A percentile compares a stretch with the other conserved stretches of the same genome.
Conservation (phyloP, 2,329 filamentous ascomycete species). For the Kalaharituber pfeilii region DNA sequence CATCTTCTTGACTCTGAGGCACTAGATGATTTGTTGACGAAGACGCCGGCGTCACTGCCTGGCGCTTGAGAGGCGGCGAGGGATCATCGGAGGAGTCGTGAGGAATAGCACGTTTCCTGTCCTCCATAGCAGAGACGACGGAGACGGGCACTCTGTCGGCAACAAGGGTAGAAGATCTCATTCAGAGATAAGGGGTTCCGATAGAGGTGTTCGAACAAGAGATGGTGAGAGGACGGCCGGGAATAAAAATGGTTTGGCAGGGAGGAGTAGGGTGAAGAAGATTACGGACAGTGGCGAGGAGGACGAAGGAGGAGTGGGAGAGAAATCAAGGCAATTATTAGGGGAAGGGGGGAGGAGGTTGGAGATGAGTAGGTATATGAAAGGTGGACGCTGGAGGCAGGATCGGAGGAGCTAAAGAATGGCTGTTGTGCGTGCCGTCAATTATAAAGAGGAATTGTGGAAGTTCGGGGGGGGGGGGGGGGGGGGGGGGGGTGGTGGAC, state of each 20-base stretch:
- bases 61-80: slow-evolving; percentile 78
- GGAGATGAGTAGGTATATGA: too few relatives aligned
- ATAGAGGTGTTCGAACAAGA: slow-evolving; percentile 5
- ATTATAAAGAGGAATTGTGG: too few relatives aligned
- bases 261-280: too few relatives aligned
- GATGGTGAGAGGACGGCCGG: background rate
- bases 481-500: too few relatives aligned
- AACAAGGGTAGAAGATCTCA: slow-evolving; percentile 11
- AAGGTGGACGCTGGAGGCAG: too few relatives aligned
- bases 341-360: slow-evolving; percentile 4
- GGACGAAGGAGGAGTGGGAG: slow-evolving; percentile 2
- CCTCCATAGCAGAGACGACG: slow-evolving; percentile 78
- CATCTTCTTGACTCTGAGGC: slow-evolving; percentile 23
- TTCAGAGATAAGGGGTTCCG: slow-evolving; percentile 4
- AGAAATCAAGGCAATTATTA: background rate
- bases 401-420: too few relatives aligned
- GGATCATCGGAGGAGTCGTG: slow-evolving; percentile 49
- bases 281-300: too few relatives aligned
- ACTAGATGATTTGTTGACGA: slow-evolving; percentile 20
- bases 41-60: slow-evolving; percentile 42
- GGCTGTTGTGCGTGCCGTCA: too few relatives aligned
- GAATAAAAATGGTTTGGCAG: too few relatives aligned
- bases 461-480: too few relatives aligned
- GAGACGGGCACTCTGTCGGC: slow-evolving; percentile 15
- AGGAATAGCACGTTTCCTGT: slow-evolving; percentile 88